These are phyloP conservation scores for Delitschia confertaspora DNA, from an alignment of 495 filamentous ascomycete genomes.

Conservation along the genomic window DNA sequence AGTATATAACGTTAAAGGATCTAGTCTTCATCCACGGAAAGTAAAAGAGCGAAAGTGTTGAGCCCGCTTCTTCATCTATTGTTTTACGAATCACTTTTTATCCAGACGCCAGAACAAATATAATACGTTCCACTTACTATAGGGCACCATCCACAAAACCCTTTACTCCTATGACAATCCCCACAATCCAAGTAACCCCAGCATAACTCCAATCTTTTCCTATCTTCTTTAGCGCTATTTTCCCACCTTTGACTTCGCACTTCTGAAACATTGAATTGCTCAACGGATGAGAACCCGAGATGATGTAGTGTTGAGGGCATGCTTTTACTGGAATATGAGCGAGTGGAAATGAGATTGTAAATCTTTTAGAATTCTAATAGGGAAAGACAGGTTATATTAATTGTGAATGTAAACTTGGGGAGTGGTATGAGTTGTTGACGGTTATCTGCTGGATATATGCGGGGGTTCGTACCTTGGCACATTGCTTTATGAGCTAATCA, in stretches of 20 bases:
- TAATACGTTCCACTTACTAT: conserved; percentile 36
- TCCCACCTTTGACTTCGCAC: conserved; percentile 13
- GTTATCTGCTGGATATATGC: too few species aligned
- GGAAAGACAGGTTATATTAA: too few species aligned
- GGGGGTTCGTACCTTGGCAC: too few species aligned
- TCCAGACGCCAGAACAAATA: not conserved
- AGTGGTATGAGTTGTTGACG: too few species aligned
- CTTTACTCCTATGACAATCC: conserved; percentile 22
- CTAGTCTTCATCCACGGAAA: not conserved
- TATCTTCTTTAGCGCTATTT: conserved; percentile 18
- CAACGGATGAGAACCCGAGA: not conserved
- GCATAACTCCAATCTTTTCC: conserved; percentile 19
- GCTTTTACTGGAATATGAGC: not conserved
- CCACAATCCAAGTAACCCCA: conserved; percentile 27
- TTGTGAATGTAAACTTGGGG: too few species aligned
- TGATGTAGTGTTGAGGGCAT: too few species aligned
- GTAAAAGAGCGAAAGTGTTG: not conserved
- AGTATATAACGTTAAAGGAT: not conserved
- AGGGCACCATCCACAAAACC: conserved; percentile 48
- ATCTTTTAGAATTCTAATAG: too few species aligned
- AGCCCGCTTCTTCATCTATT: too few species aligned
- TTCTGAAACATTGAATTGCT: conserved; percentile 7
- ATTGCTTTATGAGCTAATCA: too few species aligned
- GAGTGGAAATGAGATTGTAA: not conserved
- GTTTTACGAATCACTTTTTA: not conserved